phyloP scores from a whole-genome alignment of 805 yeast species.

The Nakazawaea anatomiae region DNA sequence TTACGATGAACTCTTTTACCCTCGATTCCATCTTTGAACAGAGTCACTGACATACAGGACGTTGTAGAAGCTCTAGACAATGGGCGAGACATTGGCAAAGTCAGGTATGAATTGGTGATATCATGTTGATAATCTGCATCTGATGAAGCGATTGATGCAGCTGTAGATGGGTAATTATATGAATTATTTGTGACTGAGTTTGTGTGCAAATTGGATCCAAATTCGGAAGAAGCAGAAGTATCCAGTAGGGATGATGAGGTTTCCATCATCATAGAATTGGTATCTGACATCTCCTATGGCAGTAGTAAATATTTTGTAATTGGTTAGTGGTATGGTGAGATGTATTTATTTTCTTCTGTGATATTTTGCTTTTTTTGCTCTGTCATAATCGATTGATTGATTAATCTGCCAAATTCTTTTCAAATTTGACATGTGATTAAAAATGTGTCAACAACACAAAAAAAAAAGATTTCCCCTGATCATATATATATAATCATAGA shows the following conservation, averaged over 20 bases:
- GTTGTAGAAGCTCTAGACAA: slow-evolving; percentile 56
- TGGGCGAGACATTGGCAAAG: slow-evolving; percentile 41
- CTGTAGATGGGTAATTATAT: slow-evolving; percentile 16
- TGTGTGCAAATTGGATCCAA: slow-evolving; percentile 3
- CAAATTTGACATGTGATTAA: no score
- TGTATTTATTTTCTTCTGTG: neutral
- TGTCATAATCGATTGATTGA: no score
- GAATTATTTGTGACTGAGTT: neutral
- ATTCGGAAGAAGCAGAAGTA: slow-evolving; percentile 8
- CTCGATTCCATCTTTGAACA: slow-evolving; percentile 70
- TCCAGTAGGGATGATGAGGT: slow-evolving; percentile 9
- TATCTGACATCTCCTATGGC: neutral
- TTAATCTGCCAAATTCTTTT: no score
- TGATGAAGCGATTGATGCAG: slow-evolving; percentile 22
- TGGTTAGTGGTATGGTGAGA: neutral
- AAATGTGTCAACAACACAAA: no score
- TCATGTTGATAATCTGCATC: slow-evolving; percentile 20
- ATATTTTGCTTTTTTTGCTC: no score
- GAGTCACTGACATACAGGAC: slow-evolving; percentile 66
- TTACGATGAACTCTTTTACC: slow-evolving; percentile 49
- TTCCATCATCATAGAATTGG: slow-evolving; percentile 1
- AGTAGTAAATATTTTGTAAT: neutral
- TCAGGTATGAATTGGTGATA: slow-evolving; percentile 5
- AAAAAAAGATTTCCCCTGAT: no score
- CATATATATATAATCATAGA: no score